Evolutionary conservation across 192 early-diverging fungal species (phyloP), one percentile per base, ranked within the genome.

Genomic region (Coemansia guatemalensis): DNA sequence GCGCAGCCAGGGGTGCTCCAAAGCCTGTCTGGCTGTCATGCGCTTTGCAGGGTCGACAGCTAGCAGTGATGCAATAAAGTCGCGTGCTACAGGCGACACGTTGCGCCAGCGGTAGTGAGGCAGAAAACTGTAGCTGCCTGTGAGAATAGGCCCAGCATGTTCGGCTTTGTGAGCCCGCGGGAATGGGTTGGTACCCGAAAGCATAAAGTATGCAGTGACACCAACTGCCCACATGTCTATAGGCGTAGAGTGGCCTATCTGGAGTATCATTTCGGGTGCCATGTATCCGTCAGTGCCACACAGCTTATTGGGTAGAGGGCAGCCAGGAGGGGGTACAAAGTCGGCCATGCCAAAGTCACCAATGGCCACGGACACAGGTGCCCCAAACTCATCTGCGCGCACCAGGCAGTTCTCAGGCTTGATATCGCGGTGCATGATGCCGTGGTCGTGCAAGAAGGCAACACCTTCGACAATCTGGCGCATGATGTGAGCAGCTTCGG

Each of bases 281-380:
- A 93, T 93, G 54, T 90, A 93, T 58, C 90, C 89, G 18, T 87
- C 87, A 2, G 92, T 94, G 33, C 92, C 92, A 59, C 92, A 92
- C 27, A 85, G 82, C 4, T 87, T 87, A 24, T 82, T 90, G 33
- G 91, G 67, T 49, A 83, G 73, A 47, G 85, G 84, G 53, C 85
- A 85, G 51, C 49, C 55, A 91, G 82, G 29, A 87, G 85, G 18
- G 82, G 73, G 44, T 50, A 50, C 48, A 32, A n/a, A 62, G 48
- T 62, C 25, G 8, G 91, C 88, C 67, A 94, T 72, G 9, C 92
- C 92, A 79, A 94, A 94, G 64, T 94, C 92, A n/a, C 87, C 91
- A 71, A 94, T 90, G 11, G 88, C 73, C 21, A 92, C 62, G 56
- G 60, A 62, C 20, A 33, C 48, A 8, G 60, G 86, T 80, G 20